phyloP scores from a whole-genome alignment of 306 rosid genomes.

The Citrullus amarus region DNA sequence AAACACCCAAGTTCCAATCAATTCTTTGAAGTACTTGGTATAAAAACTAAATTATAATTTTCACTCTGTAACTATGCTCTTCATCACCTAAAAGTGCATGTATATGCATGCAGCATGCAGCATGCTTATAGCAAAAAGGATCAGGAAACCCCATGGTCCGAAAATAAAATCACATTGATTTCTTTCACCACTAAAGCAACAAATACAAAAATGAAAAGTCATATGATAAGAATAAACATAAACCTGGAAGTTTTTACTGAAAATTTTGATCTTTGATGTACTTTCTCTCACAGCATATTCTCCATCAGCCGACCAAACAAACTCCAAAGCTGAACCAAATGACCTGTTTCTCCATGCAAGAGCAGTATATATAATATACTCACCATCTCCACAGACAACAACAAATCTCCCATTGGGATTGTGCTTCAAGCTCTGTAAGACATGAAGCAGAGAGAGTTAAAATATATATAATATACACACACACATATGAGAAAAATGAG shows the following conservation, averaged over 20 bases:
- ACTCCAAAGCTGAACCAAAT: conserved; percentile 95
- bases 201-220: neutral
- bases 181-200: conserved; percentile 1
- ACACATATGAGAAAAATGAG: neutral
- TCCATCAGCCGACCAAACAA: conserved; percentile 94
- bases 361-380: conserved; percentile 91
- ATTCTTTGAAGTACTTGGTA: neutral
- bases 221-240: conserved; percentile 1
- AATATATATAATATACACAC: neutral
- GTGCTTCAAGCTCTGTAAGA: conserved; percentile 77
- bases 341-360: conserved; percentile 99
- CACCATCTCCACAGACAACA: conserved; percentile 99
- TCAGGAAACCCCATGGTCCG: neutral
- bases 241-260: conserved; percentile 94
- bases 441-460: conserved; percentile 3
- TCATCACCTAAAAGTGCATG: neutral
- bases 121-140: neutral
- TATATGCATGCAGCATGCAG: neutral
- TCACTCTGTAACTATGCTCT: neutral
- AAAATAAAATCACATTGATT: neutral
- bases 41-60: neutral
- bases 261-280: conserved; percentile 86
- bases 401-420: conserved; percentile 99
- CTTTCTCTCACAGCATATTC: conserved; percentile 95
- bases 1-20: neutral